Evolutionary conservation across 108 stramenopile species (phyloP).

Genomic region (Skeletonema potamos): DNA sequence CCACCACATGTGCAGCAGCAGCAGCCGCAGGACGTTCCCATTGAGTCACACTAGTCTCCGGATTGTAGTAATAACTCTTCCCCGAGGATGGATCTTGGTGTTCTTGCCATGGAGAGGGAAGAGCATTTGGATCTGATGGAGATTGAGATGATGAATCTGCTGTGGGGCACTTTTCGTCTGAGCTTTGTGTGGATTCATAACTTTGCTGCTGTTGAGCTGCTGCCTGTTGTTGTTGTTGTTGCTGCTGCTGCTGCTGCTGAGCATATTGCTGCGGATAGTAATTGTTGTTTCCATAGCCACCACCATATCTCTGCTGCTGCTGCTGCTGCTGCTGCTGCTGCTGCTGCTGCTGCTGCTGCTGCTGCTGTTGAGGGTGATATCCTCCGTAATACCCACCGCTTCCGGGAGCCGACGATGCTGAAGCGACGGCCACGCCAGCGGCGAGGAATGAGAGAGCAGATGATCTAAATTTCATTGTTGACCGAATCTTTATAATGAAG

Average conservation of each 20-base stretch:
- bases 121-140: constrained; percentile 5
- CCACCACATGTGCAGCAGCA: constrained; percentile 1
- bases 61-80: constrained; percentile 75
- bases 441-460: not conserved
- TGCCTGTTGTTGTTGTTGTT: constrained; percentile 8
- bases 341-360: too few relatives aligned
- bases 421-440: not conserved
- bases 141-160: not conserved
- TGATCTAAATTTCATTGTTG: constrained; percentile 5
- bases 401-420: not conserved
- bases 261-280: constrained; percentile 23
- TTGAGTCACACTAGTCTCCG: constrained; percentile 71
- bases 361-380: constrained; percentile 10
- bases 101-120: constrained; percentile 70
- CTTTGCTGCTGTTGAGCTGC: constrained; percentile 1
- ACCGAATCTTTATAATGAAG: not conserved
- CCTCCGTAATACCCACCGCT: constrained; percentile 10
- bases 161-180: not conserved
- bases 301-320: not conserved
- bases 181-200: constrained; percentile 1
- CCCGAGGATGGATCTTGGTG: constrained; percentile 77
- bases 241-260: constrained; percentile 9
- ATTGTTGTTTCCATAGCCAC: constrained; percentile 2
- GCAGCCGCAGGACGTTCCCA: constrained; percentile 73
- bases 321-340: constrained; percentile 11